A percentile compares a stretch with the other conserved stretches of the same genome.
phyloP scores from a whole-genome alignment of 176 grass and related monocot genomes.

The Cymbopogon citratus region DNA sequence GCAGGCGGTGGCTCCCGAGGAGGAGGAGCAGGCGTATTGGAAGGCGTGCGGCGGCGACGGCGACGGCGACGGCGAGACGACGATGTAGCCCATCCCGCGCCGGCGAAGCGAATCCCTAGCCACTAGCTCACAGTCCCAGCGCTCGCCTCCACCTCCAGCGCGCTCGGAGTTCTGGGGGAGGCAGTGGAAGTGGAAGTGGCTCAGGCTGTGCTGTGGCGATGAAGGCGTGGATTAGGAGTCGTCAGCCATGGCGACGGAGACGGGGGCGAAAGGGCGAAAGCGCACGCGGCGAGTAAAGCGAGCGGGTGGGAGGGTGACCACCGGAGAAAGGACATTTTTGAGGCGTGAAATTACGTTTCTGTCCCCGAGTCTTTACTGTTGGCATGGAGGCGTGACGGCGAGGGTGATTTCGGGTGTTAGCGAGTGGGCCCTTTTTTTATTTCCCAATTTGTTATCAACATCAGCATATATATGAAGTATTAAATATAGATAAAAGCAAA shows the following conservation, averaged over 20 bases:
- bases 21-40: not conserved
- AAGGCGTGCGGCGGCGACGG: constrained; percentile 32
- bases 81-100: constrained; percentile 43
- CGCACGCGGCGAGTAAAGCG: not conserved
- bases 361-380: too few species aligned
- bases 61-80: constrained; percentile 37
- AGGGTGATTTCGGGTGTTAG: too few species aligned
- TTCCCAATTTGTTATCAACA: too few species aligned
- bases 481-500: too few species aligned
- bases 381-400: too few species aligned
- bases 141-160: not conserved
- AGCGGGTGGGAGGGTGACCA: not conserved
- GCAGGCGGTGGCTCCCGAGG: not conserved
- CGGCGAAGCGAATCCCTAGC: constrained; percentile 26
- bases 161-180: not conserved
- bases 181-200: not conserved
- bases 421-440: too few species aligned
- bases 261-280: not conserved
- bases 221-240: constrained; percentile 18
- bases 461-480: too few species aligned
- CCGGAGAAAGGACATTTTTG: too few species aligned
- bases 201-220: not conserved
- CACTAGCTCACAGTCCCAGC: not conserved
- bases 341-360: too few species aligned
- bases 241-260: constrained; percentile 1